Base-by-base conservation (phyloP, 352 stramenopile species). In the Pythium insidiosum region DNA sequence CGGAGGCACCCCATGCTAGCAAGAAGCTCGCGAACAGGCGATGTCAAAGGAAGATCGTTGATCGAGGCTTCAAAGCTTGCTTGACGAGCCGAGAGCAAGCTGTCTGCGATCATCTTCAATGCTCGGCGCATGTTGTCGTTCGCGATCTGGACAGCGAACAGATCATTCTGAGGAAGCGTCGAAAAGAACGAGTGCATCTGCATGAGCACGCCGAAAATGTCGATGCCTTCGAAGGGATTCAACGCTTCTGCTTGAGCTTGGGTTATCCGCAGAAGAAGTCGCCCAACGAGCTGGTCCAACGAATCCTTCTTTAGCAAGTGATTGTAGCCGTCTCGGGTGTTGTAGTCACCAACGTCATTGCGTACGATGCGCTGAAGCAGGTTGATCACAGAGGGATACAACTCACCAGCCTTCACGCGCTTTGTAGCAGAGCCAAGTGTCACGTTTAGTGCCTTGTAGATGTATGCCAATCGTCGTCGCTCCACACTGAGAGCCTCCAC, bases 151-250 rank as follows among this genome's bases (percentile, higher is more conserved):
- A 77, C 70, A 9, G 71, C 68, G 36, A 88, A 84, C 4, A 84
- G 41, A 30, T 91, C 69, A 6, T 49, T 75, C 31, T 68, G 50
- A 7, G 78, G 67, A 15, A 89, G 58, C 10, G 75, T 90, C 5
- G 75, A 77, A 36, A 93, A 90, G 51, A 91, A 89, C 26, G 66
- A 84, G 44, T 93, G 78, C 78, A 91, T 89, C 47, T 89, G 73
- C 73, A 89, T 89, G 24, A 93, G 58, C 19, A 91, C 68, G 30
- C 73, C 76, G 29, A 84, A 90, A 16, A 94, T 66, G 42, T 94
- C 73, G 39, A 91, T 80, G 10, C 64, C 64, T 54, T 88, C 74
- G 24, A 91, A 91, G 0, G 78, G 76, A 20, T 76, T 74, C 13
- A 86, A 15, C 5, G 61, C 63, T 19, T 65, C 70, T 3, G 77